phyloP scores from a whole-genome alignment of 371 early-diverging fungal species.

The Actinomortierella wolfii region DNA sequence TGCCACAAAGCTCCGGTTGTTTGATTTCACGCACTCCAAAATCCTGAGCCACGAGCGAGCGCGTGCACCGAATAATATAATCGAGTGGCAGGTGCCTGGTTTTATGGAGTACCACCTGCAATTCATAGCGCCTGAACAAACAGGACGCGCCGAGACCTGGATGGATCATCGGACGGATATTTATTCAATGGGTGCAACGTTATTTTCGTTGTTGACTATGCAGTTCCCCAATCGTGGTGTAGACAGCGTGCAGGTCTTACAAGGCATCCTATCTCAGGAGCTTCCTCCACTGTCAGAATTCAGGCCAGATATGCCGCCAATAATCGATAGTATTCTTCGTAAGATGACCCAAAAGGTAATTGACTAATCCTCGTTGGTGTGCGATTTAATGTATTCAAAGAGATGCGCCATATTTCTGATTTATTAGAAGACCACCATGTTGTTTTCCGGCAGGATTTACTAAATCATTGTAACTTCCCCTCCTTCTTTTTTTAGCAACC shows the following conservation, averaged over 20 bases:
- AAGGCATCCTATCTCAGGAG: conserved; percentile 55
- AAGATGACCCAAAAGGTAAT: conserved; percentile 63
- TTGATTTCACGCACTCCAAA: conserved; percentile 43
- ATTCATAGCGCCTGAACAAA: conserved; percentile 63
- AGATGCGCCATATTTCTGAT: too few relatives aligned
- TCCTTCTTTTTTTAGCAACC: conserved; percentile 52
- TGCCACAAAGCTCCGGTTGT: conserved; percentile 30
- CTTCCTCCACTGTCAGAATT: conserved; percentile 53
- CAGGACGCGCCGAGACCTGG: conserved; percentile 61
- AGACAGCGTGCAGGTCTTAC: conserved; percentile 64
- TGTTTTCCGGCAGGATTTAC: too few relatives aligned
- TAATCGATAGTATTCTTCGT: conserved; percentile 56
- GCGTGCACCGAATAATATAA: conserved; percentile 42
- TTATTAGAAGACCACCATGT: too few relatives aligned
- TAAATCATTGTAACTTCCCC: too few relatives aligned
- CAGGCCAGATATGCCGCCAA: conserved; percentile 52
- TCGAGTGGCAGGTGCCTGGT: conserved; percentile 42
- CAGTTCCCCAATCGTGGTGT: conserved; percentile 54
- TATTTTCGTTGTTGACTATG: conserved; percentile 56
- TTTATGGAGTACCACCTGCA: conserved; percentile 43
- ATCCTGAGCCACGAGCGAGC: conserved; percentile 46
- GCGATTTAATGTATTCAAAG: too few relatives aligned
- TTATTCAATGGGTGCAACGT: conserved; percentile 59
- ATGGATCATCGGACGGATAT: conserved; percentile 67
- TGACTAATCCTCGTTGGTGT: too few relatives aligned